Evolutionary conservation across 1,284 basidiomycete genomes (phyloP).

Genomic region (Inonotus hispidus): DNA sequence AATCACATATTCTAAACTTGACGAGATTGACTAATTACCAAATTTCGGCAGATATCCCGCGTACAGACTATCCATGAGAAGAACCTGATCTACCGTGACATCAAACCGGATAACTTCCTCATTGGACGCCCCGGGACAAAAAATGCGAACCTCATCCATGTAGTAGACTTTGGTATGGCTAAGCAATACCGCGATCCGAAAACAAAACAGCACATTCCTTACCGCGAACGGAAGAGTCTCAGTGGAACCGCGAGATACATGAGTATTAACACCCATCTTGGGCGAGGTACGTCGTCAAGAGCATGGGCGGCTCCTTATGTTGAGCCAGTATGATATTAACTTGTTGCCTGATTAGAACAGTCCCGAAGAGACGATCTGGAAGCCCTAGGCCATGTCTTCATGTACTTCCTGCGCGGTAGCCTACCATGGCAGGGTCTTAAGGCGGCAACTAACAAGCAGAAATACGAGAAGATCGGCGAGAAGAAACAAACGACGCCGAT

Average conservation of each 20-base stretch:
- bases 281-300: constrained; percentile 59
- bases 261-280: constrained; percentile 96
- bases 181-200: constrained; percentile 97
- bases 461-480: constrained; percentile 98
- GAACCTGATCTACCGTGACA: constrained; percentile 96
- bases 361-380: constrained; percentile 93
- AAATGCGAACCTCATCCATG: constrained; percentile 62
- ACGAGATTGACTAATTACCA: background rate
- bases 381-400: constrained; percentile 94
- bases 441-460: constrained; percentile 96
- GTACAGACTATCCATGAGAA: constrained; percentile 96
- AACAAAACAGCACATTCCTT: constrained; percentile 96
- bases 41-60: constrained; percentile 59
- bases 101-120: constrained; percentile 97
- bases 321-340: background rate
- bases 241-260: constrained; percentile 93
- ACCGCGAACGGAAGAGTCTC: constrained; percentile 90
- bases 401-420: constrained; percentile 94
- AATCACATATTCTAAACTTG: background rate
- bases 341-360: constrained; percentile 58
- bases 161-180: constrained; percentile 96
- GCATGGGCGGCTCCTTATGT: background rate
- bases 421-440: constrained; percentile 96
- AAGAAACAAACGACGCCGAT: constrained; percentile 98
- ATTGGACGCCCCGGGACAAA: constrained; percentile 90